Percentiles rank a stretch among this genome's conserved stretches.
These are phyloP conservation scores for Leishmania tropica DNA, from an alignment of 208 protist genomes.

Conservation along the genomic window DNA sequence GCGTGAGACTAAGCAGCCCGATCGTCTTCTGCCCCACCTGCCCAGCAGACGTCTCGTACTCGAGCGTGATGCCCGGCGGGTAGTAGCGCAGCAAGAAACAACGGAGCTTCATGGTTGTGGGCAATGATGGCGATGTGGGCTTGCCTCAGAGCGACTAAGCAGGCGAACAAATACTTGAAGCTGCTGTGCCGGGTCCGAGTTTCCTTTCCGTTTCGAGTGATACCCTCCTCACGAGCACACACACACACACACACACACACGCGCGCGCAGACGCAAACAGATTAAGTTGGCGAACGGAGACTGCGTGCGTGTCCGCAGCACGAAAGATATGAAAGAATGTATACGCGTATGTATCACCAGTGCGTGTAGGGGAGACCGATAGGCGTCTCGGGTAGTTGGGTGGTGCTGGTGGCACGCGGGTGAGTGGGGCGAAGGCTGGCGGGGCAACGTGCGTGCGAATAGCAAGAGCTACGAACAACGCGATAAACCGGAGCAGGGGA, in stretches of 20 bases:
- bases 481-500: background rate
- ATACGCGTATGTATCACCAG: background rate
- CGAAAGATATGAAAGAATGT: too few species aligned
- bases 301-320: background rate
- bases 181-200: background rate
- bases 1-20: conserved; percentile 89
- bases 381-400: too few species aligned
- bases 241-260: conserved; percentile 5
- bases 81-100: conserved; percentile 96
- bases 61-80: conserved; percentile 94
- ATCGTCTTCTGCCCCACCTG: conserved; percentile 89
- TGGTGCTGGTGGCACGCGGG: background rate
- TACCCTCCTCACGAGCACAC: background rate
- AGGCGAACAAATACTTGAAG: background rate
- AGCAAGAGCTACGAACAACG: background rate
- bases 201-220: background rate
- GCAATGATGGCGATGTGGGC: background rate
- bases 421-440: background rate
- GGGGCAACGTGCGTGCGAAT: background rate
- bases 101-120: conserved; percentile 86
- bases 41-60: conserved; percentile 89
- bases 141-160: background rate
- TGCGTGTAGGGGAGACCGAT: too few species aligned
- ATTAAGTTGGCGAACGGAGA: background rate
- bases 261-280: background rate